These are phyloP conservation scores for Zygnema cylindricum DNA, from an alignment of 139 green algal species.

Conservation along the genomic window DNA sequence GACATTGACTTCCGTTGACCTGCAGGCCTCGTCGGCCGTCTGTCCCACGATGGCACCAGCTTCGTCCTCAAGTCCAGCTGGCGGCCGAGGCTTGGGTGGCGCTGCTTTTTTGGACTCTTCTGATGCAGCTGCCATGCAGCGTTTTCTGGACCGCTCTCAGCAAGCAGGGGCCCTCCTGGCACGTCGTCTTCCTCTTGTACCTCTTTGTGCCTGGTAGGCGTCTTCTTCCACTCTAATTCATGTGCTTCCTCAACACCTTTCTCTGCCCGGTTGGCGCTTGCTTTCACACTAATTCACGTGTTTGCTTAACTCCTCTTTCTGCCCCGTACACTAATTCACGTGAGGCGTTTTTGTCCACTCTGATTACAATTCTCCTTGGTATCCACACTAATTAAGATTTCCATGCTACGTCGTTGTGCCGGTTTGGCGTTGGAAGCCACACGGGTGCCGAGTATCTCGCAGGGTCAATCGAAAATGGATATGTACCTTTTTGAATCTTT, in stretches of 20 bases:
- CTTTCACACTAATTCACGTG: not conserved
- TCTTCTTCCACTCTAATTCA: not conserved
- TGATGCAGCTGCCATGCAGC: not conserved
- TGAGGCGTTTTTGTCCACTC: too few species aligned
- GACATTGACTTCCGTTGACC: too few species aligned
- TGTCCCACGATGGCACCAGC: not conserved
- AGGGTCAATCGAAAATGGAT: too few species aligned
- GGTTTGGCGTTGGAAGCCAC: too few species aligned
- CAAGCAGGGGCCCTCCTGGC: not conserved
- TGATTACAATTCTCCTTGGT: too few species aligned
- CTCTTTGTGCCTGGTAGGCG: conserved; percentile 20
- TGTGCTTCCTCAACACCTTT: not conserved
- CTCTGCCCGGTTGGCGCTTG: not conserved
- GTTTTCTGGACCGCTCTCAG: conserved; percentile 48
- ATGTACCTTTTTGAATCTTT: too few species aligned
- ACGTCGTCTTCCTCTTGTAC: conserved; percentile 22
- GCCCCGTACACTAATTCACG: not conserved
- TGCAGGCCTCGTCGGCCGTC: too few species aligned
- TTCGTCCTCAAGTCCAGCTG: conserved; percentile 38
- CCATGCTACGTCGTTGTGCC: too few species aligned
- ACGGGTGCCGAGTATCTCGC: too few species aligned
- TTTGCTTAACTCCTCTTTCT: not conserved
- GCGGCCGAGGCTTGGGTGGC: conserved; percentile 16
- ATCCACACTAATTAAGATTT: too few species aligned
- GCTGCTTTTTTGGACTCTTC: conserved; percentile 39